Evolutionary conservation across 192 early-diverging fungal species (phyloP).

Genomic region (Gaertneriomyces sp.): DNA sequence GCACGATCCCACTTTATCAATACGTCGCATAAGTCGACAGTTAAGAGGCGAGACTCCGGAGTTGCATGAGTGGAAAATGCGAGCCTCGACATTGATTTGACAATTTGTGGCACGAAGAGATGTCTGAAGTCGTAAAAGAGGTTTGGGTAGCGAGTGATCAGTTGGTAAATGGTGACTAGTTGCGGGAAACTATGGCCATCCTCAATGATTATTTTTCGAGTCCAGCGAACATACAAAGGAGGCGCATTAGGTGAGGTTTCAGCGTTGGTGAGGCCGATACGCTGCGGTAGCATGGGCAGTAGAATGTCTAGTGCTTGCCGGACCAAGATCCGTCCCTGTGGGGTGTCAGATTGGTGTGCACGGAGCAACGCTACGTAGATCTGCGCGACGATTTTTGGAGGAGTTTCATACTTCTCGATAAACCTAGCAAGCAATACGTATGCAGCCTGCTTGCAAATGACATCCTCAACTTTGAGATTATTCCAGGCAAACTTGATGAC

Average conservation of each 20-base stretch:
- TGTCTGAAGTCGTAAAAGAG: conserved; percentile 86
- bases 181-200: conserved; percentile 86
- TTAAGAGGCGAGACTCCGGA: conserved; percentile 77
- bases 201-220: conserved; percentile 84
- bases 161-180: conserved; percentile 85
- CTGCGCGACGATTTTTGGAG: conserved; percentile 80
- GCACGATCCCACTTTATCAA: conserved; percentile 81
- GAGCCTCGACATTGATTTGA: conserved; percentile 80
- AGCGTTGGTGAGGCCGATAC: conserved; percentile 43
- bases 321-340: conserved; percentile 69
- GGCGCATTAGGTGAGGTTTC: conserved; percentile 27
- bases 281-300: conserved; percentile 83
- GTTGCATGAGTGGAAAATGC: conserved; percentile 81
- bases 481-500: conserved; percentile 96
- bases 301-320: conserved; percentile 93
- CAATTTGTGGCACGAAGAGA: conserved; percentile 87
- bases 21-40: conserved; percentile 86
- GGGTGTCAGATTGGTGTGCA: conserved; percentile 80
- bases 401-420: conserved; percentile 89
- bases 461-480: conserved; percentile 74
- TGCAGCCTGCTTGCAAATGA: conserved; percentile 91
- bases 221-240: conserved; percentile 85
- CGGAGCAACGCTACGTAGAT: conserved; percentile 83
- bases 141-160: conserved; percentile 81
- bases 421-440: conserved; percentile 92